Evolutionary conservation across 1,139 yeast genomes (phyloP), one percentile per base, ranked within the genome.

Genomic region (Zygosaccharomyces pseudobailii): DNA sequence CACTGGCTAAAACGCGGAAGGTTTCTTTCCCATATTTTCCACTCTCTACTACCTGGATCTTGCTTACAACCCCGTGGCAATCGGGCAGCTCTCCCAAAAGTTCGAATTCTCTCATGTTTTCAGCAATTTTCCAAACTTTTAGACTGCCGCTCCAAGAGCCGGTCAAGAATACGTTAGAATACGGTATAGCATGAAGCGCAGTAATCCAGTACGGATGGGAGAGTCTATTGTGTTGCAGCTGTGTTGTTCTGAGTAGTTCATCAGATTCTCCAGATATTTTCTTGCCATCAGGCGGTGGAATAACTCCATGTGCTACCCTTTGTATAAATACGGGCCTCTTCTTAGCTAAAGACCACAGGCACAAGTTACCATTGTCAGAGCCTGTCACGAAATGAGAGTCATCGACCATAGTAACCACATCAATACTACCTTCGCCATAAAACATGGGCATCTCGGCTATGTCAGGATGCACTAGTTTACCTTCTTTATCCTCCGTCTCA

Each of bases 361-460:
- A 73, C 35, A 92, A 71, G 63, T 81, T 86, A 39, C 98, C 98
- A 63, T 90, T 92, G 65, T 94, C 98, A 17, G 95, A 83, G 2
- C 98, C 97, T 4, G 97, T 89, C 40, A 92, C 82, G 62, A 92
- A 92, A 65, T 87, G 89, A 25, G 90, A 80, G 66, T 90, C 96
- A 68, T 92, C 98, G 48, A 87, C 69, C 97, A 90, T 89, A 5
- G 87, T 73, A 31, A 90, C 94, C 57, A 87, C 86, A 58, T 92
- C 98, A 51, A 90, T 83, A 51, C 94, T 82, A 9, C 98, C 98
- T 66, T 92, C 97, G 43, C 81, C 71, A 53, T 71, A 75, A 57
- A 79, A 76, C 13, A 69, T 65, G 24, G 69, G 70, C 3, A 66
- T 68, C 10, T 62, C 63, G 19, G 52, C 50, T 37, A 49, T 55